Evolutionary conservation across 257 asterid species (phyloP), one percentile per base, ranked within the genome.

Genomic region (Leptodermis oblonga): DNA sequence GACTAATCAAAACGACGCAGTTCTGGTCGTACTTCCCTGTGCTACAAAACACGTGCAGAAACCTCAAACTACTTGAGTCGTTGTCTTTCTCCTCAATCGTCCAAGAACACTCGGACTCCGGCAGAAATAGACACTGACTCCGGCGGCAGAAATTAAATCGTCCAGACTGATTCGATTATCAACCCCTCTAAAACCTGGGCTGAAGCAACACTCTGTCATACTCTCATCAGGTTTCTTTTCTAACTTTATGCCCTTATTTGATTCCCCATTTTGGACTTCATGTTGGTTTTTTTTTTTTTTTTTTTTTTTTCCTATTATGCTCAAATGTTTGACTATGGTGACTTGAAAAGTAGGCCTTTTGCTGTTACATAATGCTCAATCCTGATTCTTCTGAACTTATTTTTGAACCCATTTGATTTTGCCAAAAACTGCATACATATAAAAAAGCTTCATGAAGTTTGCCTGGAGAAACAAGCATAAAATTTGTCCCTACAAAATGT

Each of bases 401-500:
- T 54, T 26, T 25, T 23, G 33, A 23, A 54, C n/a, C 26, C 11
- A 8, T 54, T 54, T 54, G 10, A 23, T 54, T 25, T 54, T 30
- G 61, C 15, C 26, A 3, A 12, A 54, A 25, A 54, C 61, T 23
- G 33, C n/a, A n/a, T n/a, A n/a, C n/a, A 54, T 22, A 30, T 54
- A 23, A 31, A 52, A n/a, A n/a, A 52, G 58, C 58, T 52, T 52
- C 20, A 5, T 58, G 51, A 36, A 68, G 73, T 83, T 82, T 75
- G 76, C 78, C 80, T 72, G 61, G 65, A 73, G 70, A 67, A 51
- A 73, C 79, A 84, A 82, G 86, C 92, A 86, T 79, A 81, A 82
- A 74, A 81, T 82, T 79, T 73, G 7, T 54, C 71, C 49, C 25
- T 62, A 62, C 14, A 28, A 30, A 34, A 52, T 23, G 28, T 13